These are phyloP conservation scores for Lepiota venenata DNA, from an alignment of 768 basidiomycete species.

Conservation along the genomic window DNA sequence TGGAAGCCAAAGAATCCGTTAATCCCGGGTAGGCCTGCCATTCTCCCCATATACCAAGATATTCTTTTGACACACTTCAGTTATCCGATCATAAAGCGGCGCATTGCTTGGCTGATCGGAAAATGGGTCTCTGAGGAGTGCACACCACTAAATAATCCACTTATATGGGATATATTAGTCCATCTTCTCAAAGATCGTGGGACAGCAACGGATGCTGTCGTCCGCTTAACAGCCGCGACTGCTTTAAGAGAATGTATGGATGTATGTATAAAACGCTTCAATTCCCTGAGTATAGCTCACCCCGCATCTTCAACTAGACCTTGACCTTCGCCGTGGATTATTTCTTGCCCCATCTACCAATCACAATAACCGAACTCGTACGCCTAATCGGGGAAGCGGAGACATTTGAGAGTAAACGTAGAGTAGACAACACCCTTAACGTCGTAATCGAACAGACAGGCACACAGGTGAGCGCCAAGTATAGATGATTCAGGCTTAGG, in stretches of 20 bases:
- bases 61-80: constrained; percentile 32
- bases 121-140: constrained; percentile 80
- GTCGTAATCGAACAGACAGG: constrained; percentile 60
- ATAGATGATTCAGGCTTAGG: background rate
- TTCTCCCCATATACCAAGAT: background rate
- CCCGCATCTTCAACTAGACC: constrained; percentile 38
- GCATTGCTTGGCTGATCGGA: constrained; percentile 93
- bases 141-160: constrained; percentile 51
- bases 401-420: constrained; percentile 71
- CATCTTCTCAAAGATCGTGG: constrained; percentile 71
- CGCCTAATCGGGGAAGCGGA: constrained; percentile 69
- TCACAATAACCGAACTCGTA: constrained; percentile 63
- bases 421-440: constrained; percentile 68
- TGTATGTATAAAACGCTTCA: constrained; percentile 43
- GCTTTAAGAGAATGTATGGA: constrained; percentile 83
- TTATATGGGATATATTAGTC: constrained; percentile 79
- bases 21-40: constrained; percentile 50
- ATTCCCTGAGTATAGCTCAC: constrained; percentile 6
- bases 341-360: constrained; percentile 69
- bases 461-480: constrained; percentile 27
- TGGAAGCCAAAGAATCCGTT: constrained; percentile 52
- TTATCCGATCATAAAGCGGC: constrained; percentile 89
- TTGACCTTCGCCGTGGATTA: constrained; percentile 55
- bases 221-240: constrained; percentile 80
- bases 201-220: constrained; percentile 75